Evolutionary conservation across 257 asterid genomes (phyloP), one percentile per base, ranked within the genome.

Genomic region (Przewalskia tangutica): DNA sequence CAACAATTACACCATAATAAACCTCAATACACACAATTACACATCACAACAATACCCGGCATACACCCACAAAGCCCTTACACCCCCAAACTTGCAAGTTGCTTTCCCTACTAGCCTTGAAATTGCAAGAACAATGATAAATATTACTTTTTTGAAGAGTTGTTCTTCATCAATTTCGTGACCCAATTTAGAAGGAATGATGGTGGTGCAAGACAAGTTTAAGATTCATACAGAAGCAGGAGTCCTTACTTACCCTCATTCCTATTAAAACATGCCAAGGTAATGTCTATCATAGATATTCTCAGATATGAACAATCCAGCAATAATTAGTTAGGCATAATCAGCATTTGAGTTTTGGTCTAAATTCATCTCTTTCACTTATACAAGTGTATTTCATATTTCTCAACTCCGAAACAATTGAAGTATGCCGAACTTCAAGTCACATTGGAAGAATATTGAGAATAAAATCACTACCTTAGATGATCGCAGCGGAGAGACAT

Each of bases 401-500:
- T 70, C 56, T 44, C 77, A 42, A 42, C n/a, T 70, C 1, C 6
- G 40, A 73, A 73, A 48, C 60, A 73, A 40, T 23, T 50, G 9
- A 4, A 36, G 34, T 68, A 73, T 12, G 42, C 16, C n/a, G 20
- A 71, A 46, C 38, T 20, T 48, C 18, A 73, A 48, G 59, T 58
- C 36, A 27, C 18, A 62, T 42, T 18, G 17, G 36, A 46, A 23
- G 10, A 27, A 66, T 56, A 48, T 60, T 73, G 44, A 32, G 71
- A 17, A 40, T 55, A 51, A 60, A 48, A 16, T 16, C 59, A 82
- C 70, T 87, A 92, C 99, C 98, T 96, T 96, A 3, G 97, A 91
- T 44, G 97, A 91, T 79, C 97, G 91, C 84, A 96, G 84, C 3
- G 98, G 99, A 73, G 99, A 96, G 80, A 94, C 99, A 20, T 90